Conservation (phyloP, 2,329 filamentous ascomycete species). For the Magnaporthiopsis incrustans region DNA sequence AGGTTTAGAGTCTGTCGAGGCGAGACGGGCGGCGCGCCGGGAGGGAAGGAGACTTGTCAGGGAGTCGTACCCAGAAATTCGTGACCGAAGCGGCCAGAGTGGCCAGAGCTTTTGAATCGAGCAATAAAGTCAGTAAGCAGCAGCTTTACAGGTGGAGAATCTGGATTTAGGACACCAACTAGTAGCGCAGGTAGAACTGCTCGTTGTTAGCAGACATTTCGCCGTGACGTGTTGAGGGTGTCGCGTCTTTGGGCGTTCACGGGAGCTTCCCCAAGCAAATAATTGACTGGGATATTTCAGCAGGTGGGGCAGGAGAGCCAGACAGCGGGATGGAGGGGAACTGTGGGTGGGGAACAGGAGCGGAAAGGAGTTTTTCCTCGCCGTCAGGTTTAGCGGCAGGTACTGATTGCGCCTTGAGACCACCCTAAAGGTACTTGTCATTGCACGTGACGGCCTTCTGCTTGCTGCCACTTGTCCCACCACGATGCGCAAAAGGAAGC, state of each 20-base stretch:
- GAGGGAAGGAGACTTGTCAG: not conserved
- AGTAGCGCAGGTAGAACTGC: conserved; percentile 95
- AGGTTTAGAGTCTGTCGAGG: conserved; percentile 12
- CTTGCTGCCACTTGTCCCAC: conserved; percentile 10
- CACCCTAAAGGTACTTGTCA: not conserved
- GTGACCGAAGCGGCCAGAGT: conserved; percentile 94
- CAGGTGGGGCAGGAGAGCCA: conserved; percentile 5
- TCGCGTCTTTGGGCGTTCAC: conserved; percentile 15
- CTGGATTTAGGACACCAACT: conserved; percentile 52
- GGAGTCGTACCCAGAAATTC: conserved; percentile 76
- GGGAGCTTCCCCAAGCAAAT: not conserved
- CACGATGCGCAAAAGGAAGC: conserved; percentile 7
- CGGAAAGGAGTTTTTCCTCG: not conserved
- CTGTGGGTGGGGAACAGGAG: not conserved
- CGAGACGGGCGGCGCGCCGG: not conserved
- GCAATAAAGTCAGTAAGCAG: conserved; percentile 14
- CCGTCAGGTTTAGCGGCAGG: conserved; percentile 1
- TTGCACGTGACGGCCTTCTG: conserved; percentile 4
- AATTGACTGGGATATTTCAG: not conserved
- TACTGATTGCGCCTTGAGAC: not conserved
- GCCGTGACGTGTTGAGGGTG: conserved; percentile 14
- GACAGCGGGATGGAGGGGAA: conserved; percentile 2
- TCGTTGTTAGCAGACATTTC: conserved; percentile 52
- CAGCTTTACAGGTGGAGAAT: not conserved
- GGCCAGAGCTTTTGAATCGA: conserved; percentile 65